These are phyloP conservation scores for Trametes punicea DNA, from an alignment of 768 basidiomycete genomes.

Conservation along the genomic window DNA sequence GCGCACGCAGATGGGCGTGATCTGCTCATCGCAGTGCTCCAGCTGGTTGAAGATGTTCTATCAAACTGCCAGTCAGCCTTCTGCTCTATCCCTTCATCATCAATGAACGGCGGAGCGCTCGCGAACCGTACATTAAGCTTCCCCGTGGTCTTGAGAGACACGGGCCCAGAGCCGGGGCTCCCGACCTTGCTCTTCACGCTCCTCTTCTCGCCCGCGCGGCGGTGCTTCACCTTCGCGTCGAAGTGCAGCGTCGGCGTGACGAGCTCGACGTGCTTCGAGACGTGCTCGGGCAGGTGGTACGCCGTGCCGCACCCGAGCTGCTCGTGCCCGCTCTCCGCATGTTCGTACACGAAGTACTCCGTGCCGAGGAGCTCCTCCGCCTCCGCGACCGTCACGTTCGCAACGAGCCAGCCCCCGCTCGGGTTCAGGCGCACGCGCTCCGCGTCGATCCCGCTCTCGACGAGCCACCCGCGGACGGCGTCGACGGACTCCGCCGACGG, in stretches of 20 bases:
- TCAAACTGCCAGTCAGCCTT: conserved; percentile 7
- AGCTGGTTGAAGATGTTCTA: conserved; percentile 20
- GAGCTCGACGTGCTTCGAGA: conserved; percentile 60
- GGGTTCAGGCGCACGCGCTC: conserved; percentile 38
- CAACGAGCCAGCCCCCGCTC: conserved; percentile 44
- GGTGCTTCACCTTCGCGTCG: conserved; percentile 29
- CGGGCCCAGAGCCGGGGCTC: conserved; percentile 17
- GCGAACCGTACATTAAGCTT: conserved; percentile 7
- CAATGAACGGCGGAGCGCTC: not conserved
- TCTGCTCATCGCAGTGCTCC: conserved; percentile 26
- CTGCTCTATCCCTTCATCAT: no score
- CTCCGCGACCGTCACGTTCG: conserved; percentile 42
- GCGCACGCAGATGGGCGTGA: conserved; percentile 32
- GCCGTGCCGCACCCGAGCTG: conserved; percentile 54
- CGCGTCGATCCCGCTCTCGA: conserved; percentile 37
- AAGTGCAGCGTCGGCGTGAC: conserved; percentile 75
- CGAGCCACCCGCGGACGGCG: conserved; percentile 43
- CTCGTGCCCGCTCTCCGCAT: conserved; percentile 41
- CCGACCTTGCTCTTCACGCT: conserved; percentile 8
- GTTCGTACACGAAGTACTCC: conserved; percentile 53
- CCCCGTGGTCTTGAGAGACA: conserved; percentile 16
- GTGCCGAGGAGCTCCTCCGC: conserved; percentile 43
- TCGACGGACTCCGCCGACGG: conserved; percentile 40
- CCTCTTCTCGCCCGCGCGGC: not conserved
- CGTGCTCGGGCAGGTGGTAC: conserved; percentile 59